phyloP scores from a whole-genome alignment of 169 alveolate species.

The Amoebophrya sp. region DNA sequence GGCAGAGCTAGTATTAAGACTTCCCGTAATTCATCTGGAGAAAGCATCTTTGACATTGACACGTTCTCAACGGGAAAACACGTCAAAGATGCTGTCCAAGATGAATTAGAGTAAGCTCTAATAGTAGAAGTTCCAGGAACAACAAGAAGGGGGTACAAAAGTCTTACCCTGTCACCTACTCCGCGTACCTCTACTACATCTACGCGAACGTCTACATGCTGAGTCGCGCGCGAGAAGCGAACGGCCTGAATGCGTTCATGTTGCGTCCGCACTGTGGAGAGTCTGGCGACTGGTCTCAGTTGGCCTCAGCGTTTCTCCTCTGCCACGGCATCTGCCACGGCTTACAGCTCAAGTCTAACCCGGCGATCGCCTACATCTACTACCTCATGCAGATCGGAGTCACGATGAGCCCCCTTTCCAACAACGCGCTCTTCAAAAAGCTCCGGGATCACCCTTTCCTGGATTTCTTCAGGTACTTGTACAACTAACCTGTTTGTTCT shows the following conservation, averaged over 20 bases:
- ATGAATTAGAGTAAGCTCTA: too few relatives aligned
- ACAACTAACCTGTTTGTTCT: too few relatives aligned
- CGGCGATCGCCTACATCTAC: conserved; percentile 74
- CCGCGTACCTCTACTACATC: background rate
- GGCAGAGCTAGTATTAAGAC: too few relatives aligned
- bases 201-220: background rate
- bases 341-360: conserved; percentile 61
- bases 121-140: too few relatives aligned
- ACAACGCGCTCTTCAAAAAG: conserved; percentile 64
- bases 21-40: too few relatives aligned
- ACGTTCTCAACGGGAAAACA: too few relatives aligned
- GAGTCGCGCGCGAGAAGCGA: background rate
- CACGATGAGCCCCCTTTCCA: conserved; percentile 81
- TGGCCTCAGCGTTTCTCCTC: conserved; percentile 71
- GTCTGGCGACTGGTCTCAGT: conserved; percentile 75
- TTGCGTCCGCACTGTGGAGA: conserved; percentile 88
- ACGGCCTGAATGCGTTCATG: background rate
- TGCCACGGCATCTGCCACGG: conserved; percentile 84
- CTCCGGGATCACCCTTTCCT: background rate
- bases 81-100: too few relatives aligned
- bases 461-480: background rate
- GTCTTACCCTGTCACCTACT: background rate
- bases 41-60: too few relatives aligned
- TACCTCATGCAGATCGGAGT: conserved; percentile 78
- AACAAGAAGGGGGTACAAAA: too few relatives aligned